phyloP scores from a whole-genome alignment of 2,329 filamentous ascomycete genomes.

The Aschersonia sp. region DNA sequence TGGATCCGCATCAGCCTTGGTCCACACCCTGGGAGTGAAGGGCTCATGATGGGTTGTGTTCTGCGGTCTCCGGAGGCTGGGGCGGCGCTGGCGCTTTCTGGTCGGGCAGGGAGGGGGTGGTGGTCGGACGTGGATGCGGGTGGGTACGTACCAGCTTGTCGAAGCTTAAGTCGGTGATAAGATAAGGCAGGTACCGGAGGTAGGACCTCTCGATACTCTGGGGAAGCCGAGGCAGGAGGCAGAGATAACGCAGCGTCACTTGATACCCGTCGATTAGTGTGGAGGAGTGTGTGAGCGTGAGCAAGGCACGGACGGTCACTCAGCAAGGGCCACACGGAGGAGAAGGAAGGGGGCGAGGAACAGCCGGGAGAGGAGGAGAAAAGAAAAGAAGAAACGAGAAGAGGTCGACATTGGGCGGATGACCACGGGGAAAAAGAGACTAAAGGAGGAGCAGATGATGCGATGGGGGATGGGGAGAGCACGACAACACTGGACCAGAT shows the following conservation, averaged over 20 bases:
- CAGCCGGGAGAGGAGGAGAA: neutral
- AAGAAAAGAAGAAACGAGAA: neutral
- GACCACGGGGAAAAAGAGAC: neutral
- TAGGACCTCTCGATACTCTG: neutral
- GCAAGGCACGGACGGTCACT: no score
- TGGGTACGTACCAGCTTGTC: neutral
- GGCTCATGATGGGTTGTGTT: neutral
- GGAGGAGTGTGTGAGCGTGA: no score
- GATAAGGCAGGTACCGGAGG: neutral
- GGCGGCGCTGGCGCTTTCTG: neutral
- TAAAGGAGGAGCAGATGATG: neutral
- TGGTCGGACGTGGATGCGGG: neutral
- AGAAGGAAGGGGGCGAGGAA: neutral
- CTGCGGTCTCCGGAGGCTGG: neutral
- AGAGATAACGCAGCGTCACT: neutral
- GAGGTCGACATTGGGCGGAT: no score
- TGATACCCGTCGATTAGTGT: no score
- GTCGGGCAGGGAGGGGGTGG: no score
- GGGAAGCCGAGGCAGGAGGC: neutral
- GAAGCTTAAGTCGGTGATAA: neutral
- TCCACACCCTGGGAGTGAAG: neutral
- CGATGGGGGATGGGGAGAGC: neutral
- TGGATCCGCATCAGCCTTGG: neutral
- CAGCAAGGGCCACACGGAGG: neutral
- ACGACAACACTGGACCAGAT: neutral